These are phyloP conservation scores for Lenwebbia sp. DNA, from an alignment of 345 rosid genomes.

Conservation along the genomic window DNA sequence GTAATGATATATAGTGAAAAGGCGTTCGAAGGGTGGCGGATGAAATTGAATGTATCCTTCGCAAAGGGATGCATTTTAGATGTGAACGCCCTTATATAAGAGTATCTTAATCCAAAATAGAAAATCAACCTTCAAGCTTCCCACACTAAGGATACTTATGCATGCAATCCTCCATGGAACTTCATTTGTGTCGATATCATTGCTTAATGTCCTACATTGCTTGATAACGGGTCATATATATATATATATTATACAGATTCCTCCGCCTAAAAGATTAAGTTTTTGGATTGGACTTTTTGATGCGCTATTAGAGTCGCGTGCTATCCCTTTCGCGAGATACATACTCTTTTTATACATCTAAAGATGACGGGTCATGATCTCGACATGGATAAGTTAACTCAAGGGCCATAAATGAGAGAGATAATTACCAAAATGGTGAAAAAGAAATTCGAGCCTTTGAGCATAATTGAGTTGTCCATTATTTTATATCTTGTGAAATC, in stretches of 20 bases:
- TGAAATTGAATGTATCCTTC: not conserved
- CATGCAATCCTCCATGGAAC: not conserved
- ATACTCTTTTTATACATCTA: not conserved
- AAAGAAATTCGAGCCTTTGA: not conserved
- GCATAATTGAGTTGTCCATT: not conserved
- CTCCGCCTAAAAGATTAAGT: not conserved
- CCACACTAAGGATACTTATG: not conserved
- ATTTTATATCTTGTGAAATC: not conserved
- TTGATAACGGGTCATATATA: not conserved
- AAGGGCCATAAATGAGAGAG: not conserved
- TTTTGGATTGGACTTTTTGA: not conserved
- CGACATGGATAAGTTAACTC: not conserved
- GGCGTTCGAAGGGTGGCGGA: not conserved
- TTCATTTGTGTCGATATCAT: not conserved
- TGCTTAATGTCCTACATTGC: not conserved
- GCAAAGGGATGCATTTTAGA: not conserved
- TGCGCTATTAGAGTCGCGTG: not conserved
- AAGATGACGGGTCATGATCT: not conserved
- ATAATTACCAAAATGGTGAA: not conserved
- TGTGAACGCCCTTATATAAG: not conserved
- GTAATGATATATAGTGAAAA: not conserved
- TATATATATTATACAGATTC: not conserved
- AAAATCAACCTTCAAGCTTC: not conserved
- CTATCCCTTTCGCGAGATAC: not conserved
- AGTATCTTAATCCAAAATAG: not conserved